Evolutionary conservation across 129 eudicot species (phyloP), one percentile per base, ranked within the genome.

Genomic region (Helianthus tuberosus): DNA sequence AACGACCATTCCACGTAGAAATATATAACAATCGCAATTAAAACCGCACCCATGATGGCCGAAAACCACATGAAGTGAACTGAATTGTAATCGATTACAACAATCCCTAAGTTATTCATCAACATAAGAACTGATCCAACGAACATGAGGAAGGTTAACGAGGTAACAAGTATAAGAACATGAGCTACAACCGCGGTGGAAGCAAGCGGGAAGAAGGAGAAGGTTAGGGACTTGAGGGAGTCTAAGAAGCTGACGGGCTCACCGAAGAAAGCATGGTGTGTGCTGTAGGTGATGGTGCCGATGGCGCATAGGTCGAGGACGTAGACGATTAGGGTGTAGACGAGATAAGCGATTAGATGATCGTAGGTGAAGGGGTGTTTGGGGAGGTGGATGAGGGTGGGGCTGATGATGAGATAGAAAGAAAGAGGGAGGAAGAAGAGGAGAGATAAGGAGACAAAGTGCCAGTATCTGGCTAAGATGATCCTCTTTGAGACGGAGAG

Each of bases 161-260:
- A 61, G 66, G 32, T 61, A 0, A 61, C 5, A 12, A 29, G 1
- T 32, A 6, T 32, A 14, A 61, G 20, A 13, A 5, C 44, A 4
- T 61, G 2, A 12, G 66, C 44, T 32, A 35, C 5, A 15, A 61
- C 32, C 20, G 66, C 66, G 20, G 66, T 61, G 1, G 10, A 61
- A 14, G 66, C 66, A 4, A 61, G 44, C 4, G 44, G 66, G 44
- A 61, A 29, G 66, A 61, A 61, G 44, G 66, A 61, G 66, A 6
- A 13, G 44, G 14, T 5, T 5, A 61, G 66, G 17, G 66, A 61
- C 41, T 29, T 61, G 17, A 61, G 11, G 66, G 66, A 5, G 44
- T 29, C 23, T 4, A 11, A 5, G 66, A 61, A 11, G 10, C 3
- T 61, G 66, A 61, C 6, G 5, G 66, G 20, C 2, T 29, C 16